A percentile compares a stretch with the other conserved stretches of the same genome.
These are phyloP conservation scores for Paragyromitra xinjiangensis DNA, from an alignment of 495 filamentous ascomycete genomes.

Conservation along the genomic window DNA sequence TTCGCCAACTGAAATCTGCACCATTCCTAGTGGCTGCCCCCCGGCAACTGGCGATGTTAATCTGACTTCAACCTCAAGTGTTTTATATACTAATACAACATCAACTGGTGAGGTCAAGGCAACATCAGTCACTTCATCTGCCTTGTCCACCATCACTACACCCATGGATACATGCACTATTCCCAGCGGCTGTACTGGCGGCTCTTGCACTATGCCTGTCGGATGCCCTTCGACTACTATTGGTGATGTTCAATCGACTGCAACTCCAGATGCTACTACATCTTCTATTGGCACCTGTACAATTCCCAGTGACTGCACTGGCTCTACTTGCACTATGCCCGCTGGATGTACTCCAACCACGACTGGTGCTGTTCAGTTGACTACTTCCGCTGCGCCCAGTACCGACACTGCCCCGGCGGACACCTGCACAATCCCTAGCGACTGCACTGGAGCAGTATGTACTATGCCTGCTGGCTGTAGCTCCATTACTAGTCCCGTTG, in stretches of 20 bases:
- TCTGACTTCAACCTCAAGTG: conserved; percentile 12
- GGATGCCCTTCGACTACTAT: conserved; percentile 46
- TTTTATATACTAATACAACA: background rate
- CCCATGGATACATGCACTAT: conserved; percentile 11
- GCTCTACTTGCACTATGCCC: background rate
- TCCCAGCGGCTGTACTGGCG: conserved; percentile 31
- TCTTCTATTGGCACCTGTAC: background rate
- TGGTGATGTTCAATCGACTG: conserved; percentile 6
- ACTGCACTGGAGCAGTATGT: conserved; percentile 12
- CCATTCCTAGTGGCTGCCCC: conserved; percentile 23
- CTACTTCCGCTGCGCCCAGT: conserved; percentile 27
- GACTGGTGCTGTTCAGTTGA: background rate
- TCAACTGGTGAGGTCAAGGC: background rate
- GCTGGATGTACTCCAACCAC: conserved; percentile 5
- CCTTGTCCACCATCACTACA: conserved; percentile 25
- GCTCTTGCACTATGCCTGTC: conserved; percentile 29
- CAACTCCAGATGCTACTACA: conserved; percentile 29
- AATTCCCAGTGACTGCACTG: conserved; percentile 16
- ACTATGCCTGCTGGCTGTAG: conserved; percentile 21
- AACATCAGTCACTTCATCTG: background rate
- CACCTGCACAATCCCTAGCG: conserved; percentile 1
- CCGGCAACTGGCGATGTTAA: background rate
- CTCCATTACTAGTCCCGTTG: conserved; percentile 10
- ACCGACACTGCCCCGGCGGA: background rate
- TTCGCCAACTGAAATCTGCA: conserved; percentile 4